Conservation (phyloP, 2,329 filamentous ascomycete genomes). For the Aspergillus sp. region DNA sequence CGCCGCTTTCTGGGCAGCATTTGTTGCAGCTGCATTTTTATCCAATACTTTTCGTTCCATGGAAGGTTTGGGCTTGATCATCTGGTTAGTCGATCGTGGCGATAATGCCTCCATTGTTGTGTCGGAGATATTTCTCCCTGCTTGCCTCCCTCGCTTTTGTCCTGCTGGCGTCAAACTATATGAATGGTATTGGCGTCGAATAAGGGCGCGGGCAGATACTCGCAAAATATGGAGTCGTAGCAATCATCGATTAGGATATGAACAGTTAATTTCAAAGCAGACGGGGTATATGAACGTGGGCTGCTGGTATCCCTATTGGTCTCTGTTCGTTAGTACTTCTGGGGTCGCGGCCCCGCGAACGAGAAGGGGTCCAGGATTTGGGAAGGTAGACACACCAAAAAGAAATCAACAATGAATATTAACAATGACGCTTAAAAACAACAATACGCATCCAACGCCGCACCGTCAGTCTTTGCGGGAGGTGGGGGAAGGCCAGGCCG, state of each 20-base stretch:
- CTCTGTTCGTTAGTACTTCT: slow-evolving; percentile 7
- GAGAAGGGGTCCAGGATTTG: neutral
- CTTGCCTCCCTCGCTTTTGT: neutral
- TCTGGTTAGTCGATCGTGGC: slow-evolving; percentile 49
- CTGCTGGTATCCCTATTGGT: slow-evolving; percentile 4
- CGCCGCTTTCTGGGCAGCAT: slow-evolving; percentile 31
- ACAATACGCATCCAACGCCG: slow-evolving; percentile 29
- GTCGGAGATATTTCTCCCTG: neutral
- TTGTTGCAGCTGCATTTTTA: slow-evolving; percentile 33
- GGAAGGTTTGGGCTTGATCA: slow-evolving; percentile 42
- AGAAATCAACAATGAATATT: slow-evolving; percentile 16
- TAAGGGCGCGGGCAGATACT: slow-evolving; percentile 8
- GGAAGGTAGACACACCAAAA: slow-evolving; percentile 14
- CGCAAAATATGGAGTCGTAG: slow-evolving; percentile 14
- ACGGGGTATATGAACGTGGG: slow-evolving; percentile 19
- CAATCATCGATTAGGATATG: slow-evolving; percentile 23
- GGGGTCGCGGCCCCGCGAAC: neutral
- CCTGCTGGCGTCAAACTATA: slow-evolving; percentile 15
- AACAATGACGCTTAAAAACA: slow-evolving; percentile 29
- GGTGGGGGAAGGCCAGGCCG: slow-evolving; percentile 15
- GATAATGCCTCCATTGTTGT: slow-evolving; percentile 50
- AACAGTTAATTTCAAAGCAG: slow-evolving; percentile 14
- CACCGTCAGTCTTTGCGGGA: slow-evolving; percentile 15
- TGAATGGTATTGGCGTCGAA: slow-evolving; percentile 20
- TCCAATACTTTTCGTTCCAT: slow-evolving; percentile 41